Base-by-base conservation (phyloP, 2,329 filamentous ascomycete genomes). In the Paracamarosporium sp. region DNA sequence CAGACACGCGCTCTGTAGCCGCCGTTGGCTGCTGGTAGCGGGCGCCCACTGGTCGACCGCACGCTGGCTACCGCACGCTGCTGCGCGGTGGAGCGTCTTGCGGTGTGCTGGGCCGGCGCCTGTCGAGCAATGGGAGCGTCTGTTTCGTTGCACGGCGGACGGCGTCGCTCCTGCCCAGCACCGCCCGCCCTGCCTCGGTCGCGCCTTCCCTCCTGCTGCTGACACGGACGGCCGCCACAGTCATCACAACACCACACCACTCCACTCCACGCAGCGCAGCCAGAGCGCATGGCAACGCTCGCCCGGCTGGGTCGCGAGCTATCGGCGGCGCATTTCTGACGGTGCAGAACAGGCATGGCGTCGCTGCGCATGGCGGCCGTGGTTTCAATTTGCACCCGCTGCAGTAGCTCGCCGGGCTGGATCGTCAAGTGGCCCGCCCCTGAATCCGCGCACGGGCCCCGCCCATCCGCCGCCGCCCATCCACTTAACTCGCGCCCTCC, bases 331-430 rank as follows among this genome's bases (percentile, higher is more conserved):
- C 48, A 30, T 51, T 41, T 31, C 47, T 41, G 48, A 36, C 46
- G 24, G 33, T 22, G 25, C 31, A n/a, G 28, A 38, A 41, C 43
- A 25, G 51, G 41, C 41, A 28, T 54, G 51, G 51, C 40, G 45
- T 7, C 28, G 45, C 45, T 31, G 55, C 41, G 52, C 56, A 59
- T 59, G 56, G 53, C 48, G 43, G 53, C 25, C 53, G 53, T 45
- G 47, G 53, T 59, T 59, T 56, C 53, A 55, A 51, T 33, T 28
- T 40, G 33, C 27, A 31, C 15, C 43, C 38, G 30, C 35, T 41
- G 22, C 31, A 13, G 44, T 25, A 54, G 50, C 55, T 13, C 25
- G 30, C 41, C 45, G 45, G 47, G 53, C 53, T 50, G 53, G 38
- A 31, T 35, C 30, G 48, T 30, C 28, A 27, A 36, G 44, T 28